Percentiles rank a stretch among this genome's conserved stretches.
Conservation (phyloP, 306 rosid species). For the Dalbergia cochinchinensis region DNA sequence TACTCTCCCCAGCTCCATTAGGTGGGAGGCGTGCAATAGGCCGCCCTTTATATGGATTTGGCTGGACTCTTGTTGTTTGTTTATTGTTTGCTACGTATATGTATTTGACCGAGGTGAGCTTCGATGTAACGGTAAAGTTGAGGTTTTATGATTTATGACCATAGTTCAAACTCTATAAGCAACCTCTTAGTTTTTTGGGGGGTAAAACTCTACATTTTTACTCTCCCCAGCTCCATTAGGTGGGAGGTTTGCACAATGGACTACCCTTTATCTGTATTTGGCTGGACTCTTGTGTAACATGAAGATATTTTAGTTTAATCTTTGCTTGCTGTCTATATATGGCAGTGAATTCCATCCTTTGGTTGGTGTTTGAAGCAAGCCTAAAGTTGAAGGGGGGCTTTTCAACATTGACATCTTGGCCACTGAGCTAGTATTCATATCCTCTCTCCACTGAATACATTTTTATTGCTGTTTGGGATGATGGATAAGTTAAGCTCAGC, state of each 20-base stretch:
- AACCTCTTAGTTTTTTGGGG: no score
- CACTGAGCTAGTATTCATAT: background rate
- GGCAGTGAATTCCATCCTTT: background rate
- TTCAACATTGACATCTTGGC: background rate
- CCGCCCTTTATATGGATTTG: no score
- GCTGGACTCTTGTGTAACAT: background rate
- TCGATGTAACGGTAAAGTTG: no score
- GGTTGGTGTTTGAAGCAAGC: constrained; percentile 14
- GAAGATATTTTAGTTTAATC: background rate
- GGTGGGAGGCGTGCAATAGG: no score
- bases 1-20: no score
- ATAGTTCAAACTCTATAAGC: no score
- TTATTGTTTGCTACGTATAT: background rate
- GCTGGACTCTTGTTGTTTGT: no score
- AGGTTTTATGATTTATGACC: no score
- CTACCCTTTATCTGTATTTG: background rate
- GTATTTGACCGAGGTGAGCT: background rate
- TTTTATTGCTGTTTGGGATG: background rate
- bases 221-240: no score
- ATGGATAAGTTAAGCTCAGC: constrained; percentile 16
- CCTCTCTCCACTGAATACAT: background rate
- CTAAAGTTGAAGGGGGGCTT: background rate
- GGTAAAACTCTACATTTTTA: no score
- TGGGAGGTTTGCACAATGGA: no score
- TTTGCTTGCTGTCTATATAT: background rate